Conservation (phyloP, 164 flowering plant species). For the Aristolochia californica region DNA sequence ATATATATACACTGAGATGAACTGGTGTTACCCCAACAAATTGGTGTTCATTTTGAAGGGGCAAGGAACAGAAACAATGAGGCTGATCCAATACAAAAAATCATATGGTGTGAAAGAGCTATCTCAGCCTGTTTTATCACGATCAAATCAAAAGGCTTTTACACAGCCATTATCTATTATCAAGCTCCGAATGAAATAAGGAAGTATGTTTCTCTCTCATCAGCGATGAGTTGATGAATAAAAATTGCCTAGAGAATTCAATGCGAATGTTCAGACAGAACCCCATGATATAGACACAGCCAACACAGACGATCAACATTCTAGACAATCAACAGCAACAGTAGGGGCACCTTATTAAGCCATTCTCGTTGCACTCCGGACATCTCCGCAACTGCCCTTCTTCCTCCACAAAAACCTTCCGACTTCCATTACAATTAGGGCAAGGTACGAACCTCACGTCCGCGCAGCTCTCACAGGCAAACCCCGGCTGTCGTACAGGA, state of each 20-base stretch:
- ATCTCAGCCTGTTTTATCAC: too few species aligned
- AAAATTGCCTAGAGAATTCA: conserved; percentile 5
- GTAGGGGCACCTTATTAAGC: conserved; percentile 65
- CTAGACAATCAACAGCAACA: conserved; percentile 39
- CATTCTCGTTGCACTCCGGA: conserved; percentile 79
- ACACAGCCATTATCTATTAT: too few species aligned
- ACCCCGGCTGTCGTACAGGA: conserved; percentile 27
- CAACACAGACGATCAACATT: not conserved
- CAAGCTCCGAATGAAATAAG: not conserved
- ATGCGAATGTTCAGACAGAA: conserved; percentile 1
- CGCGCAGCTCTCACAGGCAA: conserved; percentile 64
- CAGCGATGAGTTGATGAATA: not conserved
- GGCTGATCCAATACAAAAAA: too few species aligned
- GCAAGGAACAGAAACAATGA: too few species aligned
- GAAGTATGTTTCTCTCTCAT: not conserved
- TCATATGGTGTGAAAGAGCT: too few species aligned
- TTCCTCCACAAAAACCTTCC: conserved; percentile 67
- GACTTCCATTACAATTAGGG: conserved; percentile 62
- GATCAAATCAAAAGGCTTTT: too few species aligned
- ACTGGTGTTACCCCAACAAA: not conserved
- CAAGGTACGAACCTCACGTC: conserved; percentile 87
- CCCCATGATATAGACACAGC: not conserved
- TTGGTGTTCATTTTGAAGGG: not conserved
- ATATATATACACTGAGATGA: too few species aligned
- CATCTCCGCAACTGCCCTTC: conserved; percentile 48